phyloP scores from a whole-genome alignment of 768 basidiomycete genomes.

The Paxillus rubicundulus region DNA sequence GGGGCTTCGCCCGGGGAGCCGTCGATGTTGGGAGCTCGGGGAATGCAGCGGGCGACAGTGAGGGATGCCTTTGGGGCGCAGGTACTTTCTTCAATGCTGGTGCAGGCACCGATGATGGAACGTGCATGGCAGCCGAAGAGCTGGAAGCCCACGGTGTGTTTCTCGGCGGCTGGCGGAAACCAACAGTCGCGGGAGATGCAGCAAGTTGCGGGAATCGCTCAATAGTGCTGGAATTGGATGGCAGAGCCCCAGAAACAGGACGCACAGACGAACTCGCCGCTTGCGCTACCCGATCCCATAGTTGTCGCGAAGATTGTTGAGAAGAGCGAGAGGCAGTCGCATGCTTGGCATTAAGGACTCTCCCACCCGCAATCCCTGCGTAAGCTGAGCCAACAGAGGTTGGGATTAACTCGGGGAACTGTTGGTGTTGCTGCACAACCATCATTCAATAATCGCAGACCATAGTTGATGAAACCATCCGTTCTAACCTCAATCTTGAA shows the following conservation, averaged over 20 bases:
- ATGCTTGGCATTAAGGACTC: constrained; percentile 82
- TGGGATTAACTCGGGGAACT: constrained; percentile 78
- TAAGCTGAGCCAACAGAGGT: constrained; percentile 61
- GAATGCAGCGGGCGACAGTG: constrained; percentile 57
- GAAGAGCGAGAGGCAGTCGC: constrained; percentile 59
- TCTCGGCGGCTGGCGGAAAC: constrained; percentile 45
- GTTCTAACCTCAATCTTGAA: constrained; percentile 86
- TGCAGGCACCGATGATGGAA: constrained; percentile 19
- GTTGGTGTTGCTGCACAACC: constrained; percentile 66
- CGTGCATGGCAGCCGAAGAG: constrained; percentile 18
- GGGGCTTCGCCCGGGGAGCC: constrained; percentile 40
- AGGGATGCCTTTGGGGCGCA: constrained; percentile 30
- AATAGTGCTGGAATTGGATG: constrained; percentile 24
- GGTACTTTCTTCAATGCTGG: constrained; percentile 3
- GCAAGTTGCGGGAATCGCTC: constrained; percentile 33
- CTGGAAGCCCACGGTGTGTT: constrained; percentile 60
- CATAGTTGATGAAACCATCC: background rate
- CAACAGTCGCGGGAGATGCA: background rate
- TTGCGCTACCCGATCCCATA: constrained; percentile 86
- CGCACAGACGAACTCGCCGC: constrained; percentile 56
- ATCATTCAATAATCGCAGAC: background rate
- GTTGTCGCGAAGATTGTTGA: constrained; percentile 56
- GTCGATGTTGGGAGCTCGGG: constrained; percentile 61
- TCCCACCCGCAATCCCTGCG: constrained; percentile 76
- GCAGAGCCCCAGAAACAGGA: constrained; percentile 9